phyloP scores from a whole-genome alignment of 176 grass and related monocot genomes.

The Alopecurus myosuroides region DNA sequence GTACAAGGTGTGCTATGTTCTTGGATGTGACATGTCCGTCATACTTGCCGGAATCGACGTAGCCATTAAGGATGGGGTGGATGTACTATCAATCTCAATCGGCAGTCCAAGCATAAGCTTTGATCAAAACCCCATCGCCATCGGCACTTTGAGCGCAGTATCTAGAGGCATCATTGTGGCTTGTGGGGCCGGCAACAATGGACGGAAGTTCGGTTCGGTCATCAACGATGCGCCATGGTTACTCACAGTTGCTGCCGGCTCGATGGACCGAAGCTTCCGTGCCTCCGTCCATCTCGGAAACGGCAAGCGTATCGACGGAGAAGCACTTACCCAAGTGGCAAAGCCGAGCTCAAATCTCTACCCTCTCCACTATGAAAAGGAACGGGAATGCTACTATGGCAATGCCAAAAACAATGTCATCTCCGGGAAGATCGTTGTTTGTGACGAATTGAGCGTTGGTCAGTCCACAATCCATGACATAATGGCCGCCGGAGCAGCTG shows the following conservation, averaged over 20 bases:
- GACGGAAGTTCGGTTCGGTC: background rate
- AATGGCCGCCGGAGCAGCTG: background rate
- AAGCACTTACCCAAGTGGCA: background rate
- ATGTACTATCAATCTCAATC: background rate
- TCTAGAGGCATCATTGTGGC: background rate
- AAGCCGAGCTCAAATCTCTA: background rate
- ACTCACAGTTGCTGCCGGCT: background rate
- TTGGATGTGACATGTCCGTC: background rate
- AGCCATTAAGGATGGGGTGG: constrained; percentile 10
- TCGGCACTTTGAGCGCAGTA: background rate
- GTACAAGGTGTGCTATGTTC: background rate
- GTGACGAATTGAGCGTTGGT: background rate
- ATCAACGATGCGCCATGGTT: background rate
- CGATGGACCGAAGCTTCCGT: background rate
- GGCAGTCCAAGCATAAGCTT: background rate
- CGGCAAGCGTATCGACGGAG: background rate
- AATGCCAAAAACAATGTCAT: background rate
- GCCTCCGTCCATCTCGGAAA: background rate
- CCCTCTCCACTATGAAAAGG: background rate
- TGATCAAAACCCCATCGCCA: background rate
- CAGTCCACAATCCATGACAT: background rate
- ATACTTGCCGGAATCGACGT: background rate
- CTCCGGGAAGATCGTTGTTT: background rate
- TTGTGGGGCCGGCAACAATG: background rate
- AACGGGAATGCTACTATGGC: background rate